A percentile compares a stretch with the other conserved stretches of the same genome.
These are phyloP conservation scores for Eucalyptus viminalis DNA, from an alignment of 345 rosid genomes.

Conservation along the genomic window DNA sequence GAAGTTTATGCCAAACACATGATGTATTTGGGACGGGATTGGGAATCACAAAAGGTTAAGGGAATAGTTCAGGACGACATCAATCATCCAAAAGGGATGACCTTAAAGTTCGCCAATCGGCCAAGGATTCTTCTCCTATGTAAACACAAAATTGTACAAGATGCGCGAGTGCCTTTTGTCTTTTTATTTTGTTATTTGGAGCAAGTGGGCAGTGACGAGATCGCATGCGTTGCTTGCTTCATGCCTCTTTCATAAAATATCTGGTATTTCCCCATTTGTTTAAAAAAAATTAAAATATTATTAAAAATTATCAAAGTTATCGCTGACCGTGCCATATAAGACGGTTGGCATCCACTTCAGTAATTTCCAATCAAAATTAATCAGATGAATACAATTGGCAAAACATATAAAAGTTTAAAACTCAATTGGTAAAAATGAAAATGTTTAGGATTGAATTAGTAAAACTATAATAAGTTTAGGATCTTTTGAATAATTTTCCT, in stretches of 20 bases:
- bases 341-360: rapidly evolving
- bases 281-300: no score
- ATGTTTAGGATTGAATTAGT: no score
- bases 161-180: neutral
- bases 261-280: neutral
- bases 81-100: neutral
- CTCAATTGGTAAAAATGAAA: no score
- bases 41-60: neutral
- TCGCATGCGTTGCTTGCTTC: neutral
- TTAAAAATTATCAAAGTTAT: no score
- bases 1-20: neutral
- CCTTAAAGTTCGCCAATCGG: no score
- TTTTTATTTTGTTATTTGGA: neutral
- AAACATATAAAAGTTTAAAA: no score
- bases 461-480: no score
- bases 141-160: neutral
- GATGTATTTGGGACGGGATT: neutral
- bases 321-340: rapidly evolving
- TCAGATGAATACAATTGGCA: rapidly evolving
- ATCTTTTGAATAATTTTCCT: no score
- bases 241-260: neutral
- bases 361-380: rapidly evolving
- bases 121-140: neutral
- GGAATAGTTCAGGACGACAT: neutral
- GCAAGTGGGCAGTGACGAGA: neutral